Evolutionary conservation across 1,284 basidiomycete species (phyloP).

Genomic region (Apiotrichum gracile): DNA sequence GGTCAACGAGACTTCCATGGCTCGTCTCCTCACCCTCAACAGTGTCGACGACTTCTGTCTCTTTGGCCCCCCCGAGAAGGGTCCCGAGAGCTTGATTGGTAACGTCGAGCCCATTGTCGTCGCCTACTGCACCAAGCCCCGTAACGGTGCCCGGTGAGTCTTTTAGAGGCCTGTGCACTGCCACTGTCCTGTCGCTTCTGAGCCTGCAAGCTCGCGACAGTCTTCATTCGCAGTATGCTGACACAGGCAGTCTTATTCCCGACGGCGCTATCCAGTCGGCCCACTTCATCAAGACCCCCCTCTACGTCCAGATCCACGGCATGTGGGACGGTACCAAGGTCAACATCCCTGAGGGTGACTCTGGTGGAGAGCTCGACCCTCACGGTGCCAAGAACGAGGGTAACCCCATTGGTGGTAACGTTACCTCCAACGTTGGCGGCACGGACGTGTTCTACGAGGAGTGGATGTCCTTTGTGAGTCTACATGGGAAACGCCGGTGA

Average conservation of each 20-base stretch:
- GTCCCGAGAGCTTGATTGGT: slow-evolving; percentile 39
- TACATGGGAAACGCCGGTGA: neutral
- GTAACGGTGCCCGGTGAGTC: slow-evolving; percentile 34
- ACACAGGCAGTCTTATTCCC: slow-evolving; percentile 34
- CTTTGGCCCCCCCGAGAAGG: slow-evolving; percentile 36
- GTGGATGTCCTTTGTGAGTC: slow-evolving; percentile 48
- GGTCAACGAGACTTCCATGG: slow-evolving; percentile 44
- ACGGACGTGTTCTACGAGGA: slow-evolving; percentile 52
- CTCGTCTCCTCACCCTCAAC: slow-evolving; percentile 43
- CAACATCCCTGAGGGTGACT: slow-evolving; percentile 49
- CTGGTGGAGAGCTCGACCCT: slow-evolving; percentile 50
- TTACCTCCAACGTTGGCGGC: slow-evolving; percentile 50
- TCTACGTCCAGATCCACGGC: slow-evolving; percentile 51
- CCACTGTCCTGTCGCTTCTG: too few relatives aligned
- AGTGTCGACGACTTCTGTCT: slow-evolving; percentile 47
- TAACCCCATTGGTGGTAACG: slow-evolving; percentile 53
- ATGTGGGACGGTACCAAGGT: slow-evolving; percentile 46
- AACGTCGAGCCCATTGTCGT: slow-evolving; percentile 43
- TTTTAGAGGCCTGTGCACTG: too few relatives aligned
- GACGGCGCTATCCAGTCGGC: slow-evolving; percentile 42
- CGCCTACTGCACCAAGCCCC: slow-evolving; percentile 40
- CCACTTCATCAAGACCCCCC: slow-evolving; percentile 24
- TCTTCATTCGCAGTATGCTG: too few relatives aligned
- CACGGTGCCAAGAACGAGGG: slow-evolving; percentile 48
- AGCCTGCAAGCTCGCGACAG: too few relatives aligned